Conservation (phyloP, 805 yeast genomes). For the Candida maesae region DNA sequence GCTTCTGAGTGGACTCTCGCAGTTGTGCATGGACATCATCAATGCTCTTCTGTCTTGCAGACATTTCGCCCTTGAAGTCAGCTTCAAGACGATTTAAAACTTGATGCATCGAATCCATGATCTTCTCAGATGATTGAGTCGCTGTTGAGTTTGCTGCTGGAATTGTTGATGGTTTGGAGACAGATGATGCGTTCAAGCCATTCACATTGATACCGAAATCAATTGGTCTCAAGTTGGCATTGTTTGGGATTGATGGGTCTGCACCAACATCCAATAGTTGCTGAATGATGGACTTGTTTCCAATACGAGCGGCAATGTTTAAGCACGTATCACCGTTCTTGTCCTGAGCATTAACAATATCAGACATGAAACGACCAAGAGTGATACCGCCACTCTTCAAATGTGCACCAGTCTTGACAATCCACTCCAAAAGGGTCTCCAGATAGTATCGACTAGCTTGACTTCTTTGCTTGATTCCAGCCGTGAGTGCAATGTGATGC, state of each 20-base stretch:
- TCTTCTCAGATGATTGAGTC: constrained; percentile 32
- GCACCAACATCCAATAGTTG: constrained; percentile 87
- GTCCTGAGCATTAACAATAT: constrained; percentile 85
- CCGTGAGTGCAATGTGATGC: constrained; percentile 81
- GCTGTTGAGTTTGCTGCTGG: not conserved
- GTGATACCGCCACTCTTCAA: constrained; percentile 44
- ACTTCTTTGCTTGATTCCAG: constrained; percentile 71
- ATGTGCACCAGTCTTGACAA: constrained; percentile 51
- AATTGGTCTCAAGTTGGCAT: constrained; percentile 78
- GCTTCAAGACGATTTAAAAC: constrained; percentile 49
- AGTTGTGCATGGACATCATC: constrained; percentile 51
- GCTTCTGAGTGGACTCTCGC: constrained; percentile 49
- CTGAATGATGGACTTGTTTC: constrained; percentile 75
- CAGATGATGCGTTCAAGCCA: constrained; percentile 13
- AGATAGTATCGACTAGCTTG: constrained; percentile 72
- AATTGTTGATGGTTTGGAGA: not conserved
- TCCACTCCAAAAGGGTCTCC: constrained; percentile 73
- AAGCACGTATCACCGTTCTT: constrained; percentile 92
- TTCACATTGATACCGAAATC: constrained; percentile 74
- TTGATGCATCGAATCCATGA: constrained; percentile 47
- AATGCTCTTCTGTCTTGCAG: constrained; percentile 47
- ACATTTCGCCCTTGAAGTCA: constrained; percentile 57
- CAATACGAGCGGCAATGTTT: constrained; percentile 87
- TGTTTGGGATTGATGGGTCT: constrained; percentile 70
- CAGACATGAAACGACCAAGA: constrained; percentile 56